These are phyloP conservation scores for Escovopsis sp. DNA, from an alignment of 2,329 filamentous ascomycete genomes.

Conservation along the genomic window DNA sequence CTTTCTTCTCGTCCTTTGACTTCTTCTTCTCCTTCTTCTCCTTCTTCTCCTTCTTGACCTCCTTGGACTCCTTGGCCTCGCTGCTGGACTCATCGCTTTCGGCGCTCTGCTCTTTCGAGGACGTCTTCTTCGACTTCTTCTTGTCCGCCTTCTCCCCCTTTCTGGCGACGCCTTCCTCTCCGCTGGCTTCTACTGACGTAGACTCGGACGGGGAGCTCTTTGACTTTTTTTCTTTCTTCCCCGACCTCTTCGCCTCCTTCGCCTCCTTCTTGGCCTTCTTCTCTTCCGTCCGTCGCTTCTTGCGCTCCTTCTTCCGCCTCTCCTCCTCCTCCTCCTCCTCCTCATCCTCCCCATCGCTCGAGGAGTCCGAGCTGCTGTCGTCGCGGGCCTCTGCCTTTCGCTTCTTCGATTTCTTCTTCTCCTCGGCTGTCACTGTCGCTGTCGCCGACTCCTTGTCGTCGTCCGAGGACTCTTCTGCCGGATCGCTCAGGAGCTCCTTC, in stretches of 20 bases:
- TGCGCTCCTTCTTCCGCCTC: conserved; percentile 24
- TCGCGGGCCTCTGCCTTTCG: conserved; percentile 29
- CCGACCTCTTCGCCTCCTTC: conserved; percentile 26
- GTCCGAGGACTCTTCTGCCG: too few relatives aligned
- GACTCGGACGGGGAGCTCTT: conserved; percentile 16
- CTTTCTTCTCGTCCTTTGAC: conserved; percentile 26
- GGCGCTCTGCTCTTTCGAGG: conserved; percentile 14
- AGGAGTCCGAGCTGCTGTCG: conserved; percentile 9
- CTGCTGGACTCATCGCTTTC: background rate
- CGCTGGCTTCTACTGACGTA: conserved; percentile 11
- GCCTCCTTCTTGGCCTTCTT: conserved; percentile 19
- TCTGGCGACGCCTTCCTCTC: conserved; percentile 3
- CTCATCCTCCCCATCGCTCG: conserved; percentile 15
- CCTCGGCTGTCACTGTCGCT: conserved; percentile 22
- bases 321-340: conserved; percentile 18
- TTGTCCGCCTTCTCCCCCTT: conserved; percentile 14
- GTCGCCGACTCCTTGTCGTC: conserved; percentile 7
- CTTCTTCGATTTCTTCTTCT: conserved; percentile 35
- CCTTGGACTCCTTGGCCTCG: conserved; percentile 1
- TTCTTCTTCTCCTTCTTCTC: conserved; percentile 27
- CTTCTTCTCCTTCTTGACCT: conserved; percentile 16
- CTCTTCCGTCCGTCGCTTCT: conserved; percentile 23
- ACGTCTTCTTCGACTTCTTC: conserved; percentile 20
- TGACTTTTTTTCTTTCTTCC: conserved; percentile 28
- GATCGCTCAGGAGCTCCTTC: conserved; percentile 16